Evolutionary conservation across 192 early-diverging fungal species (phyloP), one percentile per base, ranked within the genome.

Genomic region (Kickxella alabastrina): DNA sequence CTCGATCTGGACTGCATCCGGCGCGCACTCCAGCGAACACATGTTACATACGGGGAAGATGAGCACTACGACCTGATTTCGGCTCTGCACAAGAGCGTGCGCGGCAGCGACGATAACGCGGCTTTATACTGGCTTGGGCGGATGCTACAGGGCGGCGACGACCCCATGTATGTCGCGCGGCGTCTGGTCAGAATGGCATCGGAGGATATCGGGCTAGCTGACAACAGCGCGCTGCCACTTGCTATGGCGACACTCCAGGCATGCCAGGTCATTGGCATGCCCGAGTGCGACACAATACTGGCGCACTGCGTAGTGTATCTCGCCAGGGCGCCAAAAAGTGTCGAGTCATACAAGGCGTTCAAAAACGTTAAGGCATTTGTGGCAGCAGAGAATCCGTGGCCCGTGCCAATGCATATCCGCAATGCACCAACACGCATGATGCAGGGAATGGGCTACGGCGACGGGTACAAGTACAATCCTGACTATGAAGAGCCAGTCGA

Each of bases 21-120:
- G 73, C 62, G 57, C 2, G 86, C 88, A 2, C 82, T 95, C 18
- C 88, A 92, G 51, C 82, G 87, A 54, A 81, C 88, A 0, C 87
- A 90, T 45, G 53, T 92, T n/a, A 50, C 85, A 13, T 93, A 95
- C 58, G 90, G 92, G 52, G 75, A 80, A 10, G 82, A 95, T n/a
- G 85, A 92, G 57, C 92, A 95, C 69, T 93, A 91, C 58, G 86
- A 95, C 27, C 79, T 88, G 6, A 93, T 95, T 35, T 91, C 89
- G 43, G 92, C 92, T 0, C 50, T 95, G 12, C 91, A 93, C 70
- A 93, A 95, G 65, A 87, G 83, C 52, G 78, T 93, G 23, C 85
- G 92, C n/a, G 92, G 92, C 44, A 80, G 83, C 49, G 87, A 91
- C 62, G 82, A 61, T 6, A 83, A 90, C 76, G 88, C 86, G 0